phyloP scores from a whole-genome alignment of 2,329 filamentous ascomycete species.

The Ophiosphaerella narmari region DNA sequence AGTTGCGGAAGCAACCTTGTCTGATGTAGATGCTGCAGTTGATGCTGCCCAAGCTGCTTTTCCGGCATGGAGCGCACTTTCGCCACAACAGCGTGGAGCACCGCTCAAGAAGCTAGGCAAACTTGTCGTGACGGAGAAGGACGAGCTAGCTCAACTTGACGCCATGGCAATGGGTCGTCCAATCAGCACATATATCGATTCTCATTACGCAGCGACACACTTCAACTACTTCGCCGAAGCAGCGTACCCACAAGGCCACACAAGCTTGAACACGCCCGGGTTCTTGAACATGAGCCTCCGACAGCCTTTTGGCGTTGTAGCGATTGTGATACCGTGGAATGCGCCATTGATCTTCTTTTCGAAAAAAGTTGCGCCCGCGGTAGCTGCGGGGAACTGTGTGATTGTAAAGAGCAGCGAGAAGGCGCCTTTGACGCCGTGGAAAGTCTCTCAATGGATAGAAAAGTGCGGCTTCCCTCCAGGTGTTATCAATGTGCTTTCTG shows the following conservation, averaged over 20 bases:
- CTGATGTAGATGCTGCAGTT: conserved; percentile 32
- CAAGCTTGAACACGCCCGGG: conserved; percentile 57
- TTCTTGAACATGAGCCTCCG: conserved; percentile 69
- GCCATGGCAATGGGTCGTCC: conserved; percentile 85
- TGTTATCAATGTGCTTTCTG: conserved; percentile 79
- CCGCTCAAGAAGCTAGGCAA: conserved; percentile 53
- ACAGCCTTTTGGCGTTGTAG: conserved; percentile 78
- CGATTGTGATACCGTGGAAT: conserved; percentile 73
- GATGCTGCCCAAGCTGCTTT: conserved; percentile 31
- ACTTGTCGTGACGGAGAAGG: conserved; percentile 56
- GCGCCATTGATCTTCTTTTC: conserved; percentile 32
- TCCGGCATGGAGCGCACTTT: conserved; percentile 41
- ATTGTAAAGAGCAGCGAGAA: conserved; percentile 35
- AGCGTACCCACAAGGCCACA: conserved; percentile 79
- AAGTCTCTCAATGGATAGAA: conserved; percentile 74
- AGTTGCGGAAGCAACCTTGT: conserved; percentile 29
- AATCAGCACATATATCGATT: conserved; percentile 75
- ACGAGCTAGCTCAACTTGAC: conserved; percentile 77
- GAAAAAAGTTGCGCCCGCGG: conserved; percentile 31
- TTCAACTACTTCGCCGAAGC: conserved; percentile 79
- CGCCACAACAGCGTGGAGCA: conserved; percentile 44
- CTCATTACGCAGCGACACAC: conserved; percentile 77
- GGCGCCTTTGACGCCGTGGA: conserved; percentile 74
- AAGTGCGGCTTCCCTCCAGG: conserved; percentile 80
- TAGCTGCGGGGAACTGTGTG: conserved; percentile 33